These are phyloP conservation scores for Fraxinus platypoda DNA, from an alignment of 305 asterid species.

Conservation along the genomic window DNA sequence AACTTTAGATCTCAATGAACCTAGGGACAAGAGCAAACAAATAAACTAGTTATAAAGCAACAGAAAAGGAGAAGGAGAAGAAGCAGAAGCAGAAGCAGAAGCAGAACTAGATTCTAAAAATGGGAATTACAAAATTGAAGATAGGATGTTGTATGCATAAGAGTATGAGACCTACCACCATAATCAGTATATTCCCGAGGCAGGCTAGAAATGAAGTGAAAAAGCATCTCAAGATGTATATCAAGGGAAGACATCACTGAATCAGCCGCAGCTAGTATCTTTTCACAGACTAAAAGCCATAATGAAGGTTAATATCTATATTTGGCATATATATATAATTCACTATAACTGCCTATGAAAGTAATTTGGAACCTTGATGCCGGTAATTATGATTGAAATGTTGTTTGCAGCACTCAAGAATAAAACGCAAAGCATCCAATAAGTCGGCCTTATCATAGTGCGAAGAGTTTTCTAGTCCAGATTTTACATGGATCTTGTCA, in stretches of 20 bases:
- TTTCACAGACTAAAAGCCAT: conserved; percentile 70
- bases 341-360: conserved; percentile 24
- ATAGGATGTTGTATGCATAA: conserved; percentile 2
- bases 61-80: background rate
- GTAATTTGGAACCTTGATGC: conserved; percentile 52
- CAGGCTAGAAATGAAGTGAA: conserved; percentile 73
- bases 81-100: background rate
- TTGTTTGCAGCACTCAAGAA: conserved; percentile 79
- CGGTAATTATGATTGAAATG: conserved; percentile 92
- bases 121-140: background rate
- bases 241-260: conserved; percentile 57
- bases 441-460: conserved; percentile 50
- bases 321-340: conserved; percentile 4
- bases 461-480: conserved; percentile 33
- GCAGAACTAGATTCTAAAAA: background rate
- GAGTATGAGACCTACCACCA: conserved; percentile 55
- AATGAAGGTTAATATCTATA: conserved; percentile 21
- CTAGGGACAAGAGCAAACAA: conserved; percentile 35
- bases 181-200: conserved; percentile 83
- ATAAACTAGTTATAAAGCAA: conserved; percentile 13
- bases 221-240: conserved; percentile 69
- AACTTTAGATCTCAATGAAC: conserved; percentile 59
- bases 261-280: conserved; percentile 68
- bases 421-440: conserved; percentile 71
- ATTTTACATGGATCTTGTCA: conserved; percentile 36